Evolutionary conservation across 2,329 filamentous ascomycete genomes (phyloP), one percentile per base, ranked within the genome.

Genomic region (Acrodontium crateriforme): DNA sequence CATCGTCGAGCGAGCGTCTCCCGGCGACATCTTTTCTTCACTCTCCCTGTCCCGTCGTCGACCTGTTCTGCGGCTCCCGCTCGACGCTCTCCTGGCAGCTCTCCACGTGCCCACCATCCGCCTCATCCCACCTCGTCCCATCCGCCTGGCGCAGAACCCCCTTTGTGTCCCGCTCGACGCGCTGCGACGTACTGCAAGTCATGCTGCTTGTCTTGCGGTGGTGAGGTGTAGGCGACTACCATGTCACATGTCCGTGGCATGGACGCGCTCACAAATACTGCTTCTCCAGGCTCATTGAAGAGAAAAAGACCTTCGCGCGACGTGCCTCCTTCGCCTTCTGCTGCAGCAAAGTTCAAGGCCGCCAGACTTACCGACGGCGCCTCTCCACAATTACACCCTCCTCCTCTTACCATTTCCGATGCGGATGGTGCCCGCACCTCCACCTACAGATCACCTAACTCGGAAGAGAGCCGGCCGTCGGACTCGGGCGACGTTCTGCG

Each of bases 401-500:
- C 16, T 27, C 33, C 27, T 13, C 31, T 16, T 16, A 24, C 30
- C 16, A 17, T 21, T 24, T 32, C 35, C 31, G 40, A 35, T 28
- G 18, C 22, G 6, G 27, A 16, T 14, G 15, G 30, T 31, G 16
- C 32, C 25, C 38, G 32, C 16, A 39, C 44, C 15, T n/a, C n/a
- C n/a, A n/a, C n/a, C n/a, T 45, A 47, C 36, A 42, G 37, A 20
- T 48, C 47, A 7, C 45, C 46, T 23, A 40, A 45, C 30, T 44
- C 45, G 29, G 46, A 51, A 31, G 40, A 39, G 16, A 35, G 38
- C 28, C 44, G 43, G 25, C 39, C 29, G 10, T 37, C 38, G 19
- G 60, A 68, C 42, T 40, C 49, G 25, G 71, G 71, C 53, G 77
- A 84, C 46, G 67, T 75, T 29, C 65, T 78, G 47, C 78, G 76